phyloP scores from a whole-genome alignment of 495 filamentous ascomycete species.

The Neurospora tetrasperma region DNA sequence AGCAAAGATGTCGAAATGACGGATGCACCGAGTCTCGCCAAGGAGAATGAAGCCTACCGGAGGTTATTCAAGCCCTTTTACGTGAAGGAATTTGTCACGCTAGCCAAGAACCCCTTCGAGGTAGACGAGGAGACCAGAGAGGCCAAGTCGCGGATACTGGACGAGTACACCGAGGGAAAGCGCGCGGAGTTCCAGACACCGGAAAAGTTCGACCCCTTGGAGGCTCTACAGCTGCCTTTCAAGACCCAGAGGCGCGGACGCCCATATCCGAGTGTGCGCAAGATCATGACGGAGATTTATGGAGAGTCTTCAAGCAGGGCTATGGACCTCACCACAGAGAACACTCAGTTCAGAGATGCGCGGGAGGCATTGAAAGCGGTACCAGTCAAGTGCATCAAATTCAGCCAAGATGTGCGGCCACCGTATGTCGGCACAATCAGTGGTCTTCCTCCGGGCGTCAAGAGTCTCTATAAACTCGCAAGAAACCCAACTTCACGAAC shows the following conservation, averaged over 20 bases:
- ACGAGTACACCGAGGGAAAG: constrained; percentile 32
- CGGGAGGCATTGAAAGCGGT: constrained; percentile 48
- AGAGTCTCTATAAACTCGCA: constrained; percentile 45
- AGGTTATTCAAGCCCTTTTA: constrained; percentile 70
- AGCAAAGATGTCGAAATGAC: constrained; percentile 8
- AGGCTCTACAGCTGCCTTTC: constrained; percentile 51
- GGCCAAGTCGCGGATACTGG: constrained; percentile 40
- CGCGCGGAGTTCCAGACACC: constrained; percentile 18
- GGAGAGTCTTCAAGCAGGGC: constrained; percentile 11
- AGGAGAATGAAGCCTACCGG: constrained; percentile 51
- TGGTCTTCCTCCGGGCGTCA: constrained; percentile 34
- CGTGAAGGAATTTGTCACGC: constrained; percentile 50
- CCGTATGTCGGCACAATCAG: constrained; percentile 84
- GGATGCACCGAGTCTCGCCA: constrained; percentile 14
- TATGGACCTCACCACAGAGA: constrained; percentile 29
- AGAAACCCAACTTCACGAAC: constrained; percentile 55
- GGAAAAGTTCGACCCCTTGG: constrained; percentile 39
- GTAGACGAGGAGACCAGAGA: constrained; percentile 45
- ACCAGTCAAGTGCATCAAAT: constrained; percentile 68
- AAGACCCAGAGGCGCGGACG: constrained; percentile 41
- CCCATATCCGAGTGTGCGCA: constrained; percentile 44
- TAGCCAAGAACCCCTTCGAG: constrained; percentile 44
- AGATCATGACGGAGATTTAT: constrained; percentile 47
- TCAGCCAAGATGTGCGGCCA: constrained; percentile 80
- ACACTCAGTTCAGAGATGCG: constrained; percentile 32